These are phyloP conservation scores for Sclerotinia spermophila DNA, from an alignment of 2,329 filamentous ascomycete species.

Conservation along the genomic window DNA sequence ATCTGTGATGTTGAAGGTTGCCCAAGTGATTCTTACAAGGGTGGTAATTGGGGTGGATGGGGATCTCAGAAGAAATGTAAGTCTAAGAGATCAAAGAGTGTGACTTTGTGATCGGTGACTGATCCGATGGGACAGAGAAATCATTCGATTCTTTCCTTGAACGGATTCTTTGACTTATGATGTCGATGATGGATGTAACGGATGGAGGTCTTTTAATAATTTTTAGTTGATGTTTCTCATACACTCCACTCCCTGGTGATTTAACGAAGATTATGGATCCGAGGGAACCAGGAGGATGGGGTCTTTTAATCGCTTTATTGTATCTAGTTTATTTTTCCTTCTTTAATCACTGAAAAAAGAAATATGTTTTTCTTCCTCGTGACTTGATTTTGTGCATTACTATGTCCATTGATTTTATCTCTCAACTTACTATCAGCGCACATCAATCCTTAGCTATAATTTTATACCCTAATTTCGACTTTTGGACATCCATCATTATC, in stretches of 20 bases:
- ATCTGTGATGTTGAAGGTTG: conserved; percentile 11
- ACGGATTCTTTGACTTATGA: background rate
- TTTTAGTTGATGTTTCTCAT: background rate
- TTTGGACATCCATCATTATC: background rate
- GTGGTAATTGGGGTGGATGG: conserved; percentile 10
- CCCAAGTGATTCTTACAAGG: background rate
- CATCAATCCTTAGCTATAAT: background rate
- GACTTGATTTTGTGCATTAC: background rate
- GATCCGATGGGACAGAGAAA: background rate
- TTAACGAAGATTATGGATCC: background rate
- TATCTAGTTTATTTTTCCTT: background rate
- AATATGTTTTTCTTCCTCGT: background rate
- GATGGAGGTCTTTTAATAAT: background rate
- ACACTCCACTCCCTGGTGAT: background rate
- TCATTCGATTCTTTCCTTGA: background rate
- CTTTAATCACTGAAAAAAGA: background rate
- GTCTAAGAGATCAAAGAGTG: background rate
- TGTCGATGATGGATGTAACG: background rate
- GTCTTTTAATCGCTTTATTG: background rate
- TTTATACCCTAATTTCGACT: background rate
- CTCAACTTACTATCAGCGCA: background rate
- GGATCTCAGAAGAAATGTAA: conserved; percentile 5
- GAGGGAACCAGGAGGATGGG: background rate
- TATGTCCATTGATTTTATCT: background rate
- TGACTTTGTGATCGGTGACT: background rate